phyloP scores from a whole-genome alignment of 1,284 basidiomycete species.

The Tremellales sp. region DNA sequence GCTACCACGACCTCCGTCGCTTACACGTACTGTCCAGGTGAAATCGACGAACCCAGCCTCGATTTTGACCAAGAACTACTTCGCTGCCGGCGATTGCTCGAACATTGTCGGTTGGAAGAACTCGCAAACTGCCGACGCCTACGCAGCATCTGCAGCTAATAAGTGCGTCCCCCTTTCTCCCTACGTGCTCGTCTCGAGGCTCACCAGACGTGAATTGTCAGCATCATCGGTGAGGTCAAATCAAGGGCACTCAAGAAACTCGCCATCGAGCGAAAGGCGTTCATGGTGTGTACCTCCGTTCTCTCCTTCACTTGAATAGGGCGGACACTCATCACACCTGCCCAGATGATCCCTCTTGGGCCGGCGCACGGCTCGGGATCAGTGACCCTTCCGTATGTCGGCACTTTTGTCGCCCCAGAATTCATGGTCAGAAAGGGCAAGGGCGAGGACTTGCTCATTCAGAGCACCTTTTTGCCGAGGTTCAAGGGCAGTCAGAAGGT shows the following conservation, averaged over 20 bases:
- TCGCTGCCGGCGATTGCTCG: constrained; percentile 43
- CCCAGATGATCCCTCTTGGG: constrained; percentile 36
- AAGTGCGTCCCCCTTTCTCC: constrained; percentile 24
- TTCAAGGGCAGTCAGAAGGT: constrained; percentile 35
- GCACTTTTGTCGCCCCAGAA: constrained; percentile 22
- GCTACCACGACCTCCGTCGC: no score
- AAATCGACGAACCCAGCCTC: constrained; percentile 16
- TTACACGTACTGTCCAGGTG: no score
- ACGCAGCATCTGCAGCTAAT: constrained; percentile 27
- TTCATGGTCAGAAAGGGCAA: constrained; percentile 30
- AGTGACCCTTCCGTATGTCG: constrained; percentile 27
- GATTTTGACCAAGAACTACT: constrained; percentile 32
- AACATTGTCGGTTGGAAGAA: constrained; percentile 41
- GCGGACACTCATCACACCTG: not conserved
- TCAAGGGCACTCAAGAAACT: constrained; percentile 28
- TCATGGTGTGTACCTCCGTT: constrained; percentile 15
- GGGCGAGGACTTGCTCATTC: constrained; percentile 26
- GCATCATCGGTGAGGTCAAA: constrained; percentile 32
- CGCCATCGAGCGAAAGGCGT: constrained; percentile 14
- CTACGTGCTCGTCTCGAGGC: constrained; percentile 3
- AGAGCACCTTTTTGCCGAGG: constrained; percentile 19
- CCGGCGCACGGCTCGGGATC: constrained; percentile 24
- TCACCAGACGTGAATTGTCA: constrained; percentile 13
- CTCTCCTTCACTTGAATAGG: not conserved
- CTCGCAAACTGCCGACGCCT: constrained; percentile 31